Evolutionary conservation across 73 alveolate species (phyloP).

Genomic region (Paramecium biaurelia): DNA sequence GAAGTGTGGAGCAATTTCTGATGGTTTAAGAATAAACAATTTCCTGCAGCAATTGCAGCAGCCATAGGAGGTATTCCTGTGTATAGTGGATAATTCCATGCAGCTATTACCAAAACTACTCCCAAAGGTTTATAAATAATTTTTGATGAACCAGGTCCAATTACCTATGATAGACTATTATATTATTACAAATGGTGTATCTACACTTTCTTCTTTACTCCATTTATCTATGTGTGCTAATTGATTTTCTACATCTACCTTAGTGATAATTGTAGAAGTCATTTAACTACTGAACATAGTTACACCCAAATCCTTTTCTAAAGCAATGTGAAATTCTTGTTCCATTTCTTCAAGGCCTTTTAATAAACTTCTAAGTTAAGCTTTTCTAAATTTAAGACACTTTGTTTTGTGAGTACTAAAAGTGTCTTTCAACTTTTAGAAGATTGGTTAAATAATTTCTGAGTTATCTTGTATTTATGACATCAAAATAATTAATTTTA

Average conservation of each 20-base stretch:
- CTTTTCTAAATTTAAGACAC: constrained; percentile 4
- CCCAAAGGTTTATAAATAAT: constrained; percentile 82
- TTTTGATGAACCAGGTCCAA: constrained; percentile 66
- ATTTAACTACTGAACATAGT: background rate
- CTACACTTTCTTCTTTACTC: constrained; percentile 54
- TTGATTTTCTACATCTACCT: constrained; percentile 2
- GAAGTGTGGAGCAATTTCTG: constrained; percentile 84
- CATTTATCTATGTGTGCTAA: constrained; percentile 33
- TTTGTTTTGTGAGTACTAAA: constrained; percentile 20
- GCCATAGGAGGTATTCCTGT: constrained; percentile 81
- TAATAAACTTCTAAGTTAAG: background rate
- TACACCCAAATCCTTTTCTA: constrained; percentile 42
- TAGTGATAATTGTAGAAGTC: background rate
- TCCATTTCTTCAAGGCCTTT: constrained; percentile 35
- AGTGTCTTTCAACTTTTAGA: background rate
- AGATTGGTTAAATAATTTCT: background rate
- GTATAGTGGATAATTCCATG: constrained; percentile 89
- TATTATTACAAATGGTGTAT: constrained; percentile 52
- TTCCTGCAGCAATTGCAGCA: constrained; percentile 94
- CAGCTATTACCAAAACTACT: constrained; percentile 75
- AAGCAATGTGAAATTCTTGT: constrained; percentile 11
- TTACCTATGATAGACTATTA: background rate
- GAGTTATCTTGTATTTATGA: constrained; percentile 31
- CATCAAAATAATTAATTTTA: background rate
- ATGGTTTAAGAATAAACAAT: constrained; percentile 83